Conservation (phyloP, 2,329 filamentous ascomycete genomes). For the Blumeria hordei region DNA sequence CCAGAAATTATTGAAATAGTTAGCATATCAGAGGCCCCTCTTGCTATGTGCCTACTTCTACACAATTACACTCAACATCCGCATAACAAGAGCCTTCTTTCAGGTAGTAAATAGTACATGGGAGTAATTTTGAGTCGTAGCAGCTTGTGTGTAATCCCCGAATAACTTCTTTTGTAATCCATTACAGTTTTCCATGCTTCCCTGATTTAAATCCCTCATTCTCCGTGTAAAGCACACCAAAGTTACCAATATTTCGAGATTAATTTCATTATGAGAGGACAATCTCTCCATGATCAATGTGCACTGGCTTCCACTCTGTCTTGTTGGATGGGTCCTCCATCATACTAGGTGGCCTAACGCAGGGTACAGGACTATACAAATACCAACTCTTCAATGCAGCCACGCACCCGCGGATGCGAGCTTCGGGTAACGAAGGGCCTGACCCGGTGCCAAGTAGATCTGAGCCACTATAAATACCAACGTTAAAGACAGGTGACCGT, state of each 20-base stretch:
- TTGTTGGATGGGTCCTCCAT: conserved; percentile 11
- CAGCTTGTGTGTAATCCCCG: too few species aligned
- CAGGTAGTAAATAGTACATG: too few species aligned
- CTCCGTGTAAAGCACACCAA: too few species aligned
- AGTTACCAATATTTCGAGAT: neutral
- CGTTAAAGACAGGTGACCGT: conserved; percentile 71
- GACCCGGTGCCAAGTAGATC: conserved; percentile 87
- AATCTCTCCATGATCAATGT: conserved; percentile 32
- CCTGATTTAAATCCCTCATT: too few species aligned
- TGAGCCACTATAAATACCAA: conserved; percentile 75
- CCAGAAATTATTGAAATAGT: too few species aligned
- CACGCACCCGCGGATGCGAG: conserved; percentile 56
- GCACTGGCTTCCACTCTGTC: conserved; percentile 25
- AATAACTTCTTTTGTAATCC: too few species aligned
- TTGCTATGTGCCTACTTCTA: too few species aligned
- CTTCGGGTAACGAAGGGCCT: conserved; percentile 54
- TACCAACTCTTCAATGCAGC: conserved; percentile 87
- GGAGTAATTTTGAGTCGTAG: too few species aligned
- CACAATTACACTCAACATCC: too few species aligned
- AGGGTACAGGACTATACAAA: conserved; percentile 49
- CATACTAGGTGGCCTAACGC: conserved; percentile 23
- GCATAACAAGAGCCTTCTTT: too few species aligned
- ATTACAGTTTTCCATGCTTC: too few species aligned
- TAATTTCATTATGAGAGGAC: neutral
- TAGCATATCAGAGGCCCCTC: too few species aligned